phyloP scores from a whole-genome alignment of 805 yeast genomes.

The Nakazawaea ernobii region DNA sequence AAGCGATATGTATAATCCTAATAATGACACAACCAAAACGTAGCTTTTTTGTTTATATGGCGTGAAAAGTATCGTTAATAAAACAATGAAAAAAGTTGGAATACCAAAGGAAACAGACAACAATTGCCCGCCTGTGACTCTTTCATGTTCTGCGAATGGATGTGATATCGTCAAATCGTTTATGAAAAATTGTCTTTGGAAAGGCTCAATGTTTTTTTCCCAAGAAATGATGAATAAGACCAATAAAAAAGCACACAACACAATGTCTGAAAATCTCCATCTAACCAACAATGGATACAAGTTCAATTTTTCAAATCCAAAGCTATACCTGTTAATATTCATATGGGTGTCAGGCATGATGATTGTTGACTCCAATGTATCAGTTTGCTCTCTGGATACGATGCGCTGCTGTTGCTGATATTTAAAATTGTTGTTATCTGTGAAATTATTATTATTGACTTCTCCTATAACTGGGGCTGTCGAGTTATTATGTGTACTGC shows the following conservation, averaged over 20 bases:
- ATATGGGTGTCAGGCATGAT: neutral
- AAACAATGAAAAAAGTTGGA: slow-evolving; percentile 39
- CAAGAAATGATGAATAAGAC: slow-evolving; percentile 6
- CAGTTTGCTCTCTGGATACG: neutral
- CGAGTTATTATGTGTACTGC: neutral
- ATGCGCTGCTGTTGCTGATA: neutral
- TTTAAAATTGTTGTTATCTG: neutral
- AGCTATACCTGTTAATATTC: slow-evolving; percentile 10
- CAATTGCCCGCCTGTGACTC: slow-evolving; percentile 55
- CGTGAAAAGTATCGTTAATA: slow-evolving; percentile 27
- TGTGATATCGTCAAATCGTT: slow-evolving; percentile 75
- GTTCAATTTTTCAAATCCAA: slow-evolving; percentile 7
- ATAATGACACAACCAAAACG: slow-evolving; percentile 53
- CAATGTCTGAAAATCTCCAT: slow-evolving; percentile 11
- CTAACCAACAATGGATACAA: slow-evolving; percentile 4
- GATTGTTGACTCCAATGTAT: neutral
- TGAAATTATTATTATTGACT: no score
- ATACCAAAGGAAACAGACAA: slow-evolving; percentile 46
- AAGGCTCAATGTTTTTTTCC: slow-evolving; percentile 42
- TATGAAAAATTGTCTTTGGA: slow-evolving; percentile 70
- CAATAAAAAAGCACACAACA: neutral
- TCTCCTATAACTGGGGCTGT: slow-evolving; percentile 4
- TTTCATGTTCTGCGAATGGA: slow-evolving; percentile 72
- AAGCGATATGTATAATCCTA: slow-evolving; percentile 62
- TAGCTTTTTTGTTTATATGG: slow-evolving; percentile 50